Conservation (phyloP, 2,329 filamentous ascomycete genomes). For the Claviceps fusiformis region DNA sequence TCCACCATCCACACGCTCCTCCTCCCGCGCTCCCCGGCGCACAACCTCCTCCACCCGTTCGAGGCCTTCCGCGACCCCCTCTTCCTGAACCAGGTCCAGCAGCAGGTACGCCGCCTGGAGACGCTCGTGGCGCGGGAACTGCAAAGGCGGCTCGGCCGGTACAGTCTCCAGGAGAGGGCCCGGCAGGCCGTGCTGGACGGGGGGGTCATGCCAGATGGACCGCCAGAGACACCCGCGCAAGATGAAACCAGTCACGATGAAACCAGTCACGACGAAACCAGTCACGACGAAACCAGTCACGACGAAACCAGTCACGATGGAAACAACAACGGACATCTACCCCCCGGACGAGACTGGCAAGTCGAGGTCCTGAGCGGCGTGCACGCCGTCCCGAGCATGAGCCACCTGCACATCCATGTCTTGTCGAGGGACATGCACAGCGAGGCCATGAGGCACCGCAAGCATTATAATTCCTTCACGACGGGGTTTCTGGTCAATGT, state of each 20-base stretch:
- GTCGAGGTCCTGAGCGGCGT: conserved; percentile 64
- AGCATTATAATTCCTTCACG: conserved; percentile 87
- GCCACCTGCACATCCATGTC: conserved; percentile 81
- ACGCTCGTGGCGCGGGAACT: conserved; percentile 61
- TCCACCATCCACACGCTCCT: conserved; percentile 73
- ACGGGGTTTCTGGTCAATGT: conserved; percentile 72
- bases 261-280: too few species aligned
- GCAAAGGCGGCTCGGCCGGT: conserved; percentile 49
- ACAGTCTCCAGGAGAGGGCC: conserved; percentile 47
- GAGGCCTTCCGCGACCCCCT: conserved; percentile 55
- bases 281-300: too few species aligned
- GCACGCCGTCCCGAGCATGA: conserved; percentile 84
- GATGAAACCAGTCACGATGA: too few species aligned
- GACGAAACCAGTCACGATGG: too few species aligned
- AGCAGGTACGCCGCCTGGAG: conserved; percentile 48
- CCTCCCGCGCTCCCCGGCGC: conserved; percentile 56
- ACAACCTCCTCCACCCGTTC: conserved; percentile 58
- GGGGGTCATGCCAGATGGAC: conserved; percentile 30
- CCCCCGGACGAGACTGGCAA: conserved; percentile 50
- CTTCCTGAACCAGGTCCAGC: conserved; percentile 29
- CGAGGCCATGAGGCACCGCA: conserved; percentile 57
- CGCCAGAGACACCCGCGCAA: not conserved
- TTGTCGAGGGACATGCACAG: conserved; percentile 69
- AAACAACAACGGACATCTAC: not conserved
- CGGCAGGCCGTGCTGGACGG: conserved; percentile 56